Conservation (phyloP, 345 rosid species). For the Salix arbutifolia region DNA sequence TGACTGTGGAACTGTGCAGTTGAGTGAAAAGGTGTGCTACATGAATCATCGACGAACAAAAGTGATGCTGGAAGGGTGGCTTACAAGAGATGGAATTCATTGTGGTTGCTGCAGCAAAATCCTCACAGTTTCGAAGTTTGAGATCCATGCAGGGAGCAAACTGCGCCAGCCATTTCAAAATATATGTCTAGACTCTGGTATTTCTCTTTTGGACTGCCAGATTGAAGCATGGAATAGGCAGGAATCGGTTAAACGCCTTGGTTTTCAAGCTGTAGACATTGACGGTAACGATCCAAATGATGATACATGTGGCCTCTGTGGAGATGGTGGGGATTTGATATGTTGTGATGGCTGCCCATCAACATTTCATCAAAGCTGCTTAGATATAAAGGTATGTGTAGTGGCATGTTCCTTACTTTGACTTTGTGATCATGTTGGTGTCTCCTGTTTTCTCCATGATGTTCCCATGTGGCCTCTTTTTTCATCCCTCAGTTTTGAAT, state of each 20-base stretch:
- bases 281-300: constrained; percentile 35
- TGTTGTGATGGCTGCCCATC: constrained; percentile 38
- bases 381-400: constrained; percentile 20
- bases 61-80: constrained; percentile 37
- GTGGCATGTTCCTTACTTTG: background rate
- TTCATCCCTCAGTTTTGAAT: background rate
- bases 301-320: constrained; percentile 33
- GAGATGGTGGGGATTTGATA: constrained; percentile 37
- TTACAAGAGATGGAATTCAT: constrained; percentile 32
- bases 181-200: constrained; percentile 31
- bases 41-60: constrained; percentile 31
- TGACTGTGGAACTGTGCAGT: constrained; percentile 27
- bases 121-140: constrained; percentile 32
- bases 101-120: constrained; percentile 39
- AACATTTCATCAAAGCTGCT: constrained; percentile 33
- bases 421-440: background rate
- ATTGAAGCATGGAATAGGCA: constrained; percentile 30
- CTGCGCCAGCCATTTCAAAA: constrained; percentile 33
- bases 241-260: constrained; percentile 18
- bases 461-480: background rate
- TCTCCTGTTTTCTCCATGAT: background rate
- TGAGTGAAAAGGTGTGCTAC: constrained; percentile 34
- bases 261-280: constrained; percentile 20
- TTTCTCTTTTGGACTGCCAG: constrained; percentile 34
- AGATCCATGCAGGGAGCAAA: constrained; percentile 39